A percentile compares a stretch with the other conserved stretches of the same genome.
Conservation (phyloP, 2,329 filamentous ascomycete species). For the Diaporthe vaccinii region DNA sequence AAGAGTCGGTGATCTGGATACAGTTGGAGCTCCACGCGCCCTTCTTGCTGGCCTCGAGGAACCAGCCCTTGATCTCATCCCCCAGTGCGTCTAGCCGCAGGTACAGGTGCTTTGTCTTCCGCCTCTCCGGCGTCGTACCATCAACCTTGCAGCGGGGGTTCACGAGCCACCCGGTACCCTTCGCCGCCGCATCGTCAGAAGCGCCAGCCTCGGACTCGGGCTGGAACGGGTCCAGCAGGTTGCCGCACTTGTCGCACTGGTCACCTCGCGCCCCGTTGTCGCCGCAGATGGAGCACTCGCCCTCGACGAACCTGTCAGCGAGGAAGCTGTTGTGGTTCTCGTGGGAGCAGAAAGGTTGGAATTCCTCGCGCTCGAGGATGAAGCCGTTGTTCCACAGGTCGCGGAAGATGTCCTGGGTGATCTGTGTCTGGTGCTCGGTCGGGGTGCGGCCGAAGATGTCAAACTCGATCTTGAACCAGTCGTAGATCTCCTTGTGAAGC, state of each 20-base stretch:
- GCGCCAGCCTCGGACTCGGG: conserved; percentile 53
- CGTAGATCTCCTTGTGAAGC: conserved; percentile 90
- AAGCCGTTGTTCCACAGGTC: conserved; percentile 91
- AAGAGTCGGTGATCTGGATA: conserved; percentile 81
- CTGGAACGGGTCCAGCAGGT: conserved; percentile 78
- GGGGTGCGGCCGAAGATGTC: conserved; percentile 96
- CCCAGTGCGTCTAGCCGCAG: conserved; percentile 89
- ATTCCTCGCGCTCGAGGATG: conserved; percentile 87
- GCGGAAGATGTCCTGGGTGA: conserved; percentile 91
- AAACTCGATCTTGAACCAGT: conserved; percentile 96
- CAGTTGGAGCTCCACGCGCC: conserved; percentile 84
- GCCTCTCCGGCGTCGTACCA: conserved; percentile 81
- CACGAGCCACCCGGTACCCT: conserved; percentile 57
- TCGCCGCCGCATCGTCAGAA: conserved; percentile 53
- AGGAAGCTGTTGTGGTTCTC: conserved; percentile 82
- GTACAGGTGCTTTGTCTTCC: conserved; percentile 91
- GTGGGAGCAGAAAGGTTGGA: conserved; percentile 84
- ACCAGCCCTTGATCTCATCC: conserved; percentile 82
- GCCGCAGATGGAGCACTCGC: conserved; percentile 80
- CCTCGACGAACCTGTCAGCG: conserved; percentile 89
- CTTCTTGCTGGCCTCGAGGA: conserved; percentile 77
- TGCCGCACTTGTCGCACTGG: conserved; percentile 71
- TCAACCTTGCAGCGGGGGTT: conserved; percentile 95
- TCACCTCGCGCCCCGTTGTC: conserved; percentile 80
- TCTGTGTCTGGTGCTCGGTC: conserved; percentile 89